Conservation (phyloP, 164 flowering plant species). For the Tetrastigma voinierianum region DNA sequence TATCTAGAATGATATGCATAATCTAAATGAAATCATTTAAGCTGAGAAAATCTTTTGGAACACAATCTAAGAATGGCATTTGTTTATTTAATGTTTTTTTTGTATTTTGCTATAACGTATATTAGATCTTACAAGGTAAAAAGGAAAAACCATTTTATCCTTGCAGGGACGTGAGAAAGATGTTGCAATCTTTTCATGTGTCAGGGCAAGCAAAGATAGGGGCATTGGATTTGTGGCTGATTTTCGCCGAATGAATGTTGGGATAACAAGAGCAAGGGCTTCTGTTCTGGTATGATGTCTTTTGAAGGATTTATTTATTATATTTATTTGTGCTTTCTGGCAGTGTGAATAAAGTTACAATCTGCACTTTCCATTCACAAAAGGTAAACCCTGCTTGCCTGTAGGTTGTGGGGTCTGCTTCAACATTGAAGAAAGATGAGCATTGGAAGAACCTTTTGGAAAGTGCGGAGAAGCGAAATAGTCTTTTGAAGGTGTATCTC, state of each 20-base stretch:
- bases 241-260: slow-evolving; percentile 91
- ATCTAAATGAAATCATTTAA: too few species aligned
- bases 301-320: too few species aligned
- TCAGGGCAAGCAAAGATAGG: slow-evolving; percentile 65
- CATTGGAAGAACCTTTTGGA: slow-evolving; percentile 76
- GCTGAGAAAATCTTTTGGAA: neutral
- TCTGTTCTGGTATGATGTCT: slow-evolving; percentile 65
- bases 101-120: neutral
- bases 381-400: neutral
- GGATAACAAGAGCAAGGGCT: slow-evolving; percentile 92
- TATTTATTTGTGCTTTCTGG: too few species aligned
- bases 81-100: neutral
- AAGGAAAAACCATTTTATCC: neutral
- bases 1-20: too few species aligned
- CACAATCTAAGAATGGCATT: neutral
- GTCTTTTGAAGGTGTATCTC: slow-evolving; percentile 51
- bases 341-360: too few species aligned
- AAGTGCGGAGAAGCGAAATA: slow-evolving; percentile 59
- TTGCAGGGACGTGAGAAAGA: slow-evolving; percentile 92
- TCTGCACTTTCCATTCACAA: too few species aligned
- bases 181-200: slow-evolving; percentile 92
- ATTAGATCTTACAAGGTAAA: neutral
- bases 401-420: slow-evolving; percentile 85
- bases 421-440: slow-evolving; percentile 61
- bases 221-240: slow-evolving; percentile 85